These are phyloP conservation scores for Epichloe gansuensis DNA, from an alignment of 2,329 filamentous ascomycete species.

Conservation along the genomic window DNA sequence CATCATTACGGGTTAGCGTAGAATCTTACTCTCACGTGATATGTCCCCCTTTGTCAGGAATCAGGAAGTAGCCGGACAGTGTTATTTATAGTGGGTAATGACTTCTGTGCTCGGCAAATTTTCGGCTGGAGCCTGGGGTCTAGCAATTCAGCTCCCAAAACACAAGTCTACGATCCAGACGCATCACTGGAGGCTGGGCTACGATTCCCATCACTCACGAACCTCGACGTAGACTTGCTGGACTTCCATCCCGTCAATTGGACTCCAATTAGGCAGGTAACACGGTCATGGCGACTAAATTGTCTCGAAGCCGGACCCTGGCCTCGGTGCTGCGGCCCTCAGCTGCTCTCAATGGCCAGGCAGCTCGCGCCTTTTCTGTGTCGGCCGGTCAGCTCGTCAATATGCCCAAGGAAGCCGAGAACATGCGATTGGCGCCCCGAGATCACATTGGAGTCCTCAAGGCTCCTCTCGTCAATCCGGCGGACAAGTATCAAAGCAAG, in stretches of 20 bases:
- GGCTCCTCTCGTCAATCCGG: conserved; percentile 73
- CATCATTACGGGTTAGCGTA: not conserved
- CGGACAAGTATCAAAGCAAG: conserved; percentile 85
- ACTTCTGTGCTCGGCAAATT: conserved; percentile 15
- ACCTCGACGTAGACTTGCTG: conserved; percentile 1
- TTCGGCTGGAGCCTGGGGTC: conserved; percentile 11
- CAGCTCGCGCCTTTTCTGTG: conserved; percentile 36
- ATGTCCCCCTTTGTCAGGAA: not conserved
- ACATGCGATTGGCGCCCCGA: conserved; percentile 54
- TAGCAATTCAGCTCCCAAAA: not conserved
- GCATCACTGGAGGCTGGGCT: not conserved
- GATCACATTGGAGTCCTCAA: conserved; percentile 51
- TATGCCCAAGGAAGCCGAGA: conserved; percentile 47
- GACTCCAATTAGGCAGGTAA: conserved; percentile 20
- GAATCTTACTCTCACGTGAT: conserved; percentile 3
- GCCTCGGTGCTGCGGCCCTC: conserved; percentile 42
- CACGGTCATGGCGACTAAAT: conserved; percentile 46
- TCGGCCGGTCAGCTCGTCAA: conserved; percentile 37
- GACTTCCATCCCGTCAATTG: conserved; percentile 29
- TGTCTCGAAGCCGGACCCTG: conserved; percentile 43
- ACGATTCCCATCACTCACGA: not conserved
- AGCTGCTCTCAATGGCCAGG: conserved; percentile 26
- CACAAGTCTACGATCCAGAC: not conserved
- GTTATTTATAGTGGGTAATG: too few relatives aligned
- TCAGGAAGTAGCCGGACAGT: too few relatives aligned